These are phyloP conservation scores for Paramyrothecium sp. DNA, from an alignment of 2,329 filamentous ascomycete genomes.

Conservation along the genomic window DNA sequence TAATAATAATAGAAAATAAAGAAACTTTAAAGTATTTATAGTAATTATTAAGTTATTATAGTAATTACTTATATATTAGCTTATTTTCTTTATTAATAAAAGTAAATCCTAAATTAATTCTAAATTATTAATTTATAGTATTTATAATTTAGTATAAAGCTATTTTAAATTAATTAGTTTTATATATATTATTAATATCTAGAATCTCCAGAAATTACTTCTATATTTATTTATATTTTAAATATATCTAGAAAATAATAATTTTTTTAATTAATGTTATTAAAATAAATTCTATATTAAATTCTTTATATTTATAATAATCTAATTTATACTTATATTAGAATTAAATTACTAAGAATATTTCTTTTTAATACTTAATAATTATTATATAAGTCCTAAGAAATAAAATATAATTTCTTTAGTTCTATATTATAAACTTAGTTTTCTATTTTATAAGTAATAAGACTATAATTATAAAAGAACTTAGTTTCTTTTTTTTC, in stretches of 20 bases:
- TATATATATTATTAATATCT: background rate
- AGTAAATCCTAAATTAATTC: background rate
- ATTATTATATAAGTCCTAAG: background rate
- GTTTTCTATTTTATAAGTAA: background rate
- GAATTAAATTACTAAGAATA: conserved; percentile 3
- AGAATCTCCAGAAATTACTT: background rate
- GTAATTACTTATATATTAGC: background rate
- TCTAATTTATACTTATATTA: background rate
- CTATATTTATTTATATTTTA: background rate
- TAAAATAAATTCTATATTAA: background rate
- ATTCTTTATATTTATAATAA: background rate
- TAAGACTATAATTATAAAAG: background rate
- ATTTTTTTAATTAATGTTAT: background rate
- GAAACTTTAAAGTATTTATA: background rate
- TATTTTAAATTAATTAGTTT: no score
- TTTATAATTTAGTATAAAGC: background rate
- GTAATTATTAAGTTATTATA: background rate
- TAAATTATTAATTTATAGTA: background rate
- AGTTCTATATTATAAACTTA: no score
- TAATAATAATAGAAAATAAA: background rate
- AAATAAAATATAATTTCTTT: background rate
- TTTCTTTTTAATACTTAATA: conserved; percentile 1
- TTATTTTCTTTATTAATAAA: no score
- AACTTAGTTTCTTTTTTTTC: conserved; percentile 2
- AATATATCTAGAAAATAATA: background rate